Evolutionary conservation across 164 flowering plant genomes (phyloP).

Genomic region (Sedum album): DNA sequence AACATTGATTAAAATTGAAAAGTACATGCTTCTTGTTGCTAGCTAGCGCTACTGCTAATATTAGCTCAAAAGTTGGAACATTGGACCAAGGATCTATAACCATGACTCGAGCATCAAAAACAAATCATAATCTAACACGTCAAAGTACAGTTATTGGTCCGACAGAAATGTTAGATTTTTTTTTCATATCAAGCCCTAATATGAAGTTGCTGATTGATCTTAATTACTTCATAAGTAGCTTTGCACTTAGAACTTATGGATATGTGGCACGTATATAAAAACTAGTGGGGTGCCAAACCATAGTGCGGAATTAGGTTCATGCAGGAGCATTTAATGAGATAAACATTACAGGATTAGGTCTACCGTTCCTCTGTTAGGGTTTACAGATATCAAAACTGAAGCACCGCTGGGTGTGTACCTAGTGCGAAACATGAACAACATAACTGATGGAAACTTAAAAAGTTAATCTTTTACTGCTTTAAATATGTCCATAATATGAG

Average conservation of each 20-base stretch:
- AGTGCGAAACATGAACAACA: too few species aligned
- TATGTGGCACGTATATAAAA: too few species aligned
- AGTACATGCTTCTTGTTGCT: background rate
- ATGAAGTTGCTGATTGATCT: too few species aligned
- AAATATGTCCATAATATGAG: background rate
- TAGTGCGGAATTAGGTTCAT: background rate
- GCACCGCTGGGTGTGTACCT: too few species aligned
- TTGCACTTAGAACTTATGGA: too few species aligned
- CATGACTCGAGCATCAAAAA: conserved; percentile 3
- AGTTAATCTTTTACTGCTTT: too few species aligned
- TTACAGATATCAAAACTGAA: background rate
- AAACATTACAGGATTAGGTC: background rate
- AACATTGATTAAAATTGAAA: background rate
- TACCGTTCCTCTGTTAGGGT: background rate
- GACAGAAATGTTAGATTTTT: too few species aligned
- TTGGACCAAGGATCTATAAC: conserved; percentile 2
- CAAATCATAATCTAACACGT: background rate
- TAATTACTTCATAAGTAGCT: too few species aligned
- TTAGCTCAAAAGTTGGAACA: conserved; percentile 6
- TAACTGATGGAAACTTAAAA: background rate
- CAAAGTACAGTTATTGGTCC: background rate
- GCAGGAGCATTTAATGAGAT: background rate
- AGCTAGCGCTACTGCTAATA: background rate
- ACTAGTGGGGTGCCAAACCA: too few species aligned
- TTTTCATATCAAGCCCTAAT: too few species aligned